Evolutionary conservation across 805 yeast genomes (phyloP).

Genomic region (Metschnikowia vanudenii): DNA sequence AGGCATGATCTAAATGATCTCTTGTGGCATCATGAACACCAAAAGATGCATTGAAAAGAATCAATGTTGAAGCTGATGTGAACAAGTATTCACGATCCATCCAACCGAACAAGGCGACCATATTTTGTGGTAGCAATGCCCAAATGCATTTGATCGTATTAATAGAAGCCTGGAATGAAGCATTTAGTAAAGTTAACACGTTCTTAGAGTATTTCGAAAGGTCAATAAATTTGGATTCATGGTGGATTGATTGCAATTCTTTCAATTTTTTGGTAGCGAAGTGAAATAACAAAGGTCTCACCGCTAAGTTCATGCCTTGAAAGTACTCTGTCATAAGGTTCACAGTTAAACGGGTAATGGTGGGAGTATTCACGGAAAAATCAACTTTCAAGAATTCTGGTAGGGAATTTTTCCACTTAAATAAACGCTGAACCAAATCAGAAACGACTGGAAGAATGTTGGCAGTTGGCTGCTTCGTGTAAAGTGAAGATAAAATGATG

Average conservation of each 20-base stretch:
- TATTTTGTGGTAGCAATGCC: slow-evolving; percentile 71
- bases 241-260: slow-evolving; percentile 40
- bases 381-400: slow-evolving; percentile 68
- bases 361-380: slow-evolving; percentile 51
- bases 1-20: slow-evolving; percentile 70
- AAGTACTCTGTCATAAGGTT: slow-evolving; percentile 81
- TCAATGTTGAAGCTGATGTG: slow-evolving; percentile 71
- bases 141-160: slow-evolving; percentile 71
- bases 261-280: slow-evolving; percentile 68
- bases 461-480: slow-evolving; percentile 73
- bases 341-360: slow-evolving; percentile 63
- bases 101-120: slow-evolving; percentile 84
- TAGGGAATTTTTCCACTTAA: slow-evolving; percentile 64
- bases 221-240: slow-evolving; percentile 54
- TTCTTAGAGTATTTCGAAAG: slow-evolving; percentile 65
- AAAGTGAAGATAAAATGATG: slow-evolving; percentile 62
- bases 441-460: slow-evolving; percentile 74
- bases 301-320: slow-evolving; percentile 78
- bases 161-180: slow-evolving; percentile 78
- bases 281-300: slow-evolving; percentile 72
- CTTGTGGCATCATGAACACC: slow-evolving; percentile 78
- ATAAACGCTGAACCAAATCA: slow-evolving; percentile 61
- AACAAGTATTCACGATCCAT: slow-evolving; percentile 83
- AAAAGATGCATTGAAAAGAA: slow-evolving; percentile 73
- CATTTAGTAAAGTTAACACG: slow-evolving; percentile 65